These are phyloP conservation scores for Lactifluus echinatus DNA, from an alignment of 768 basidiomycete species.

Conservation along the genomic window DNA sequence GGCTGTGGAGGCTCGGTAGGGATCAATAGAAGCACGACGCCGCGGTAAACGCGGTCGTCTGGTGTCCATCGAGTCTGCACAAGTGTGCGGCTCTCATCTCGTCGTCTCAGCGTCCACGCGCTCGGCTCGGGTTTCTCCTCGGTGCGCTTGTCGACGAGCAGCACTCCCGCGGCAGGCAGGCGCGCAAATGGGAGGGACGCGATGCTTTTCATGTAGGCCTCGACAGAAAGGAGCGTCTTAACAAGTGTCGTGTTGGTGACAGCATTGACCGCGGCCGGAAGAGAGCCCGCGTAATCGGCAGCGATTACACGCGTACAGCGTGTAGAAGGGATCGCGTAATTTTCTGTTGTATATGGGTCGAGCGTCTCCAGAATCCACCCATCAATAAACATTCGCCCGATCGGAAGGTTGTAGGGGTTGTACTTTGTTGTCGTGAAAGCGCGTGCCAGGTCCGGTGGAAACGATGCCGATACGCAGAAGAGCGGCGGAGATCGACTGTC, in stretches of 20 bases:
- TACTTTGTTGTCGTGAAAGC: conserved; percentile 56
- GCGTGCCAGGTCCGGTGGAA: conserved; percentile 52
- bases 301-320: conserved; percentile 77
- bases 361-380: conserved; percentile 96
- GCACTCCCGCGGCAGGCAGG: conserved; percentile 55
- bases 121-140: conserved; percentile 34
- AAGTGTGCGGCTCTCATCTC: conserved; percentile 50
- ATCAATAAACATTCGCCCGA: conserved; percentile 79
- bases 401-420: conserved; percentile 64
- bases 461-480: conserved; percentile 79
- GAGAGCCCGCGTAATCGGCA: conserved; percentile 78
- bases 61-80: conserved; percentile 47
- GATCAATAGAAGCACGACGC: conserved; percentile 39
- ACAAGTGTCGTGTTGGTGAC: conserved; percentile 77
- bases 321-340: conserved; percentile 90
- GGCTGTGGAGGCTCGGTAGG: conserved; percentile 20
- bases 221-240: conserved; percentile 61
- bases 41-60: conserved; percentile 42
- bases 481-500: conserved; percentile 43
- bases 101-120: conserved; percentile 53
- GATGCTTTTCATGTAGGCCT: conserved; percentile 58
- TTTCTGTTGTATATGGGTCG: conserved; percentile 90
- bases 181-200: conserved; percentile 61
- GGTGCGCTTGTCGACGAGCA: conserved; percentile 45
- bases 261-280: conserved; percentile 78